Percentiles rank a stretch among this genome's conserved stretches.
Evolutionary conservation across 257 asterid species (phyloP).

Genomic region (Solanum ossicruentum): DNA sequence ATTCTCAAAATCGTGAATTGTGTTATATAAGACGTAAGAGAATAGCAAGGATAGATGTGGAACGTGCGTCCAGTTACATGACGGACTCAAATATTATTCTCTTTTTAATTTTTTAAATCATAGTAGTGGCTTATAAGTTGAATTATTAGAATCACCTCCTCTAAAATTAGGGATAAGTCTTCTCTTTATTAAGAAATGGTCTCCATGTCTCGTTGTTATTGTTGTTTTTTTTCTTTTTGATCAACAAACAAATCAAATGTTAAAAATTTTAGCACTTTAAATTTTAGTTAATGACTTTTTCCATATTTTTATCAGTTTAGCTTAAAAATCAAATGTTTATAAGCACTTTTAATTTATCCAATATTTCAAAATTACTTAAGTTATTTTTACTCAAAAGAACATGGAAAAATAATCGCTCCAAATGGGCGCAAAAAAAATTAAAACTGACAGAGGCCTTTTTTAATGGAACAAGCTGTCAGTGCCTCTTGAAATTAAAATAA

Average conservation of each 20-base stretch:
- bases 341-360: no score
- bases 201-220: neutral
- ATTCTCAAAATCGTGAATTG: neutral
- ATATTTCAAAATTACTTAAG: no score
- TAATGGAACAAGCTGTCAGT: neutral
- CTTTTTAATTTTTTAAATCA: neutral
- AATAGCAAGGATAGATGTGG: neutral
- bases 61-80: neutral
- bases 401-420: no score
- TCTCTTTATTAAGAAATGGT: neutral
- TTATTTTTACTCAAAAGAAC: no score
- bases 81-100: neutral
- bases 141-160: neutral
- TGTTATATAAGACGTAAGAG: neutral
- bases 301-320: no score
- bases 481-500: neutral
- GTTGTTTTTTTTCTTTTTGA: neutral
- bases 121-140: neutral
- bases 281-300: no score
- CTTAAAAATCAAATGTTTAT: no score
- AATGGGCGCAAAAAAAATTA: no score
- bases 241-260: neutral
- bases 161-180: neutral
- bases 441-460: neutral
- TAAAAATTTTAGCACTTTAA: no score